Percentiles rank a stretch among this genome's conserved stretches.
These are phyloP conservation scores for Haplosporangium sp. DNA, from an alignment of 371 early-diverging fungal species.

Conservation along the genomic window DNA sequence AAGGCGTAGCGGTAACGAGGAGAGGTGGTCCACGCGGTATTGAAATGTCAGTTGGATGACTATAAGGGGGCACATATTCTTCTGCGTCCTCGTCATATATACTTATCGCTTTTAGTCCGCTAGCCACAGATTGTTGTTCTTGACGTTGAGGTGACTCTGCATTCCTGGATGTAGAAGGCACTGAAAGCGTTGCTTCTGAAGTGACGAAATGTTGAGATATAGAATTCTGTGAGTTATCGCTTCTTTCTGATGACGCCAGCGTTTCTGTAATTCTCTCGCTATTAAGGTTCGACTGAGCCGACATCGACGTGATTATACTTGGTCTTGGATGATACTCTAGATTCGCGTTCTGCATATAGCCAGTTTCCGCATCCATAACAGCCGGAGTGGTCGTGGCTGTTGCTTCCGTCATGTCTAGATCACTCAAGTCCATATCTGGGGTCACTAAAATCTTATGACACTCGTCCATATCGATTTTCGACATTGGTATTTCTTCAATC, in stretches of 20 bases:
- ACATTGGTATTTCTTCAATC: slow-evolving; percentile 2
- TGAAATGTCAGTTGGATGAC: not conserved
- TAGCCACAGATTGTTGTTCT: not conserved
- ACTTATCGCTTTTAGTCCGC: not conserved
- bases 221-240: not conserved
- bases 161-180: not conserved
- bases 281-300: not conserved
- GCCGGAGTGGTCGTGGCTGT: too few relatives aligned
- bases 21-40: not conserved
- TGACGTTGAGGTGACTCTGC: not conserved
- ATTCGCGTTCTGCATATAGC: slow-evolving; percentile 3
- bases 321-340: slow-evolving; percentile 4
- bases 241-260: not conserved
- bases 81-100: not conserved
- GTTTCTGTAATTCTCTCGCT: not conserved
- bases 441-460: slow-evolving; percentile 10
- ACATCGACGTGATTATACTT: not conserved
- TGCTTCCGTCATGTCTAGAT: not conserved
- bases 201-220: not conserved
- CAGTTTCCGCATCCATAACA: not conserved
- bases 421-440: slow-evolving; percentile 12
- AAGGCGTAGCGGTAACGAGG: not conserved
- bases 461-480: not conserved
- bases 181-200: not conserved
- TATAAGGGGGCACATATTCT: not conserved